These are phyloP conservation scores for Scheffersomyces coipomensis DNA, from an alignment of 805 yeast genomes.

Conservation along the genomic window DNA sequence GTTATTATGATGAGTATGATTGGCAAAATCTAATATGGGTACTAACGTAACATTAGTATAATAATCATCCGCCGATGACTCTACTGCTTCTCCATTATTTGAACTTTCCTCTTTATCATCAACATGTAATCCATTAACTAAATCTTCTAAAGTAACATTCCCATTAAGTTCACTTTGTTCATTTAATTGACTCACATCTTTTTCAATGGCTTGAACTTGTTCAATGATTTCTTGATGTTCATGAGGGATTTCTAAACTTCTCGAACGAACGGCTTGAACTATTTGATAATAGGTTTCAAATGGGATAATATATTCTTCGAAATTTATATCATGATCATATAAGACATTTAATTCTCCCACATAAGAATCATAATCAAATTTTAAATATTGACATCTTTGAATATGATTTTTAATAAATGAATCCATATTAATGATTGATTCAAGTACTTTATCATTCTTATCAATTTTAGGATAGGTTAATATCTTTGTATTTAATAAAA, in stretches of 20 bases:
- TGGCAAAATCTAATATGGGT: slow-evolving; percentile 67
- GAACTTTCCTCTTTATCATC: slow-evolving; percentile 18
- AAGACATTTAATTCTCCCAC: slow-evolving; percentile 4
- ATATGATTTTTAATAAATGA: slow-evolving; percentile 7
- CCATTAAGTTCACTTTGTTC: neutral
- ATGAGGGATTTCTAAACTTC: slow-evolving; percentile 66
- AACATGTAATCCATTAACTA: neutral
- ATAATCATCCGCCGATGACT: slow-evolving; percentile 44
- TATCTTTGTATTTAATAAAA: slow-evolving; percentile 15
- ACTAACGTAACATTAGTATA: slow-evolving; percentile 51
- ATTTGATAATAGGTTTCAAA: slow-evolving; percentile 26
- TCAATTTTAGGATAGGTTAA: slow-evolving; percentile 5
- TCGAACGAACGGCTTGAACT: slow-evolving; percentile 51
- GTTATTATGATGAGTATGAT: slow-evolving; percentile 48
- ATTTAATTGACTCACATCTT: too few relatives aligned
- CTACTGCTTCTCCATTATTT: slow-evolving; percentile 75
- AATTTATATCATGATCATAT: slow-evolving; percentile 5
- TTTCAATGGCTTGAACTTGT: slow-evolving; percentile 11
- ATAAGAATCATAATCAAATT: slow-evolving; percentile 9
- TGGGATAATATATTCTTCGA: slow-evolving; percentile 9
- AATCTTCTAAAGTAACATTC: neutral
- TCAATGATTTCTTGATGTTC: slow-evolving; percentile 13
- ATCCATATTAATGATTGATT: slow-evolving; percentile 3
- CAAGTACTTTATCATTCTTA: neutral
- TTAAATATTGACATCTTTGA: slow-evolving; percentile 3